Conservation (phyloP, 306 rosid genomes). For the Cucumis sativus region DNA sequence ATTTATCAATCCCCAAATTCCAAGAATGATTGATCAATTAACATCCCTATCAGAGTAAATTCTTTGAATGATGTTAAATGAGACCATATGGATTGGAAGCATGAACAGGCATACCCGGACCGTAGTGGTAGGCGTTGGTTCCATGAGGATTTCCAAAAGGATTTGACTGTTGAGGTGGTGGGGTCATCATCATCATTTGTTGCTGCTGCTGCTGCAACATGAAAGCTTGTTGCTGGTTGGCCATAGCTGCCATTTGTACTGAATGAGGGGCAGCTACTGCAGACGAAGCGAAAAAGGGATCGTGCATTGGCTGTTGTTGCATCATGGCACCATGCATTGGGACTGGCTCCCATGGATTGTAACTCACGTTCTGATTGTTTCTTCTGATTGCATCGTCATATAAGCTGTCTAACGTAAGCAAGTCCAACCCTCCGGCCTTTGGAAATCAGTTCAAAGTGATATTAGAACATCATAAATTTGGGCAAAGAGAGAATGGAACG, state of each 20-base stretch:
- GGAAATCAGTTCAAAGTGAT: constrained; percentile 13
- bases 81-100: constrained; percentile 82
- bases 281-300: constrained; percentile 70
- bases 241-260: constrained; percentile 88
- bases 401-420: constrained; percentile 88
- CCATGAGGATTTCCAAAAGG: constrained; percentile 85
- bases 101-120: constrained; percentile 86
- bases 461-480: not conserved
- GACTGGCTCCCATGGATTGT: constrained; percentile 91
- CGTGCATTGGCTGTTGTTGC: constrained; percentile 62
- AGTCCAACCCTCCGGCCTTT: constrained; percentile 95
- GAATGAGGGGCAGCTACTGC: constrained; percentile 62
- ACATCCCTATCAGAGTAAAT: constrained; percentile 4
- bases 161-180: constrained; percentile 48
- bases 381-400: constrained; percentile 90
- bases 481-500: not conserved
- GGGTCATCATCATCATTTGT: constrained; percentile 74
- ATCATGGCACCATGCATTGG: constrained; percentile 38
- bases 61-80: constrained; percentile 30
- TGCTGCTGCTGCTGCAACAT: constrained; percentile 62
- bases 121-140: constrained; percentile 51
- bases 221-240: constrained; percentile 83
- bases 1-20: constrained; percentile 14
- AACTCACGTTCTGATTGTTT: constrained; percentile 75
- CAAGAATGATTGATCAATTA: constrained; percentile 13